A percentile compares a stretch with the other conserved stretches of the same genome.
These are phyloP conservation scores for Umbelopsis sp. DNA, from an alignment of 192 early-diverging fungal species.

Conservation along the genomic window DNA sequence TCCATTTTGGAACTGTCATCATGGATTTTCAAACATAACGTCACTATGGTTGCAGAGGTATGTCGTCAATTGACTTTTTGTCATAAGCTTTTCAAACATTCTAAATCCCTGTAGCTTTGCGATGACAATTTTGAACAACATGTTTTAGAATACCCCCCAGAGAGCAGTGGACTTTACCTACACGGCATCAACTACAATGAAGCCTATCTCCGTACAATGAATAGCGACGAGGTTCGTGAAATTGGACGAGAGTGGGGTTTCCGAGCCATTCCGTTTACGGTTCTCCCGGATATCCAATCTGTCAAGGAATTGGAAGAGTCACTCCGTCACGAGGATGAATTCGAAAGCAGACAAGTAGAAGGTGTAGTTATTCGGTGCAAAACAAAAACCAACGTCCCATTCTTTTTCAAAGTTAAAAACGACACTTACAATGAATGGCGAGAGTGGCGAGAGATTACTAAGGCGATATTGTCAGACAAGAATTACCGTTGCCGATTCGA, in stretches of 20 bases:
- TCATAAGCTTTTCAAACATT: neutral
- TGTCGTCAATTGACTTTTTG: neutral
- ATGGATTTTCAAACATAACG: slow-evolving; percentile 71
- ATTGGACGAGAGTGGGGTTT: slow-evolving; percentile 82
- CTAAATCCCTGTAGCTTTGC: slow-evolving; percentile 63
- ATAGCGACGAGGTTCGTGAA: slow-evolving; percentile 57
- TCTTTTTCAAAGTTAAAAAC: slow-evolving; percentile 95
- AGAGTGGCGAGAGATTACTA: slow-evolving; percentile 96
- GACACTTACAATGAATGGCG: slow-evolving; percentile 95
- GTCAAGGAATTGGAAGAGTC: slow-evolving; percentile 70
- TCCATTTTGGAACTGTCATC: slow-evolving; percentile 67
- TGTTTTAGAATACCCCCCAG: slow-evolving; percentile 81
- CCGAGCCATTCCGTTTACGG: slow-evolving; percentile 50
- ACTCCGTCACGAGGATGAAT: slow-evolving; percentile 63
- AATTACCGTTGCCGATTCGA: slow-evolving; percentile 49
- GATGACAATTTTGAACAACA: slow-evolving; percentile 98
- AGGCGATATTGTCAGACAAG: slow-evolving; percentile 50
- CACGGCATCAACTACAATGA: slow-evolving; percentile 92
- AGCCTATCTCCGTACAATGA: slow-evolving; percentile 68
- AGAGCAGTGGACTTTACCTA: slow-evolving; percentile 80
- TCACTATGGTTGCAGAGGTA: slow-evolving; percentile 86
- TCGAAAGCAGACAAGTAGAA: slow-evolving; percentile 76
- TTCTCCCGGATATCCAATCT: slow-evolving; percentile 57
- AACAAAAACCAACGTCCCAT: slow-evolving; percentile 28
- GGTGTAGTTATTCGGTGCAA: slow-evolving; percentile 91